Evolutionary conservation across 1,139 yeast genomes (phyloP), one percentile per base, ranked within the genome.

Genomic region (Magnusiomyces magnusii): DNA sequence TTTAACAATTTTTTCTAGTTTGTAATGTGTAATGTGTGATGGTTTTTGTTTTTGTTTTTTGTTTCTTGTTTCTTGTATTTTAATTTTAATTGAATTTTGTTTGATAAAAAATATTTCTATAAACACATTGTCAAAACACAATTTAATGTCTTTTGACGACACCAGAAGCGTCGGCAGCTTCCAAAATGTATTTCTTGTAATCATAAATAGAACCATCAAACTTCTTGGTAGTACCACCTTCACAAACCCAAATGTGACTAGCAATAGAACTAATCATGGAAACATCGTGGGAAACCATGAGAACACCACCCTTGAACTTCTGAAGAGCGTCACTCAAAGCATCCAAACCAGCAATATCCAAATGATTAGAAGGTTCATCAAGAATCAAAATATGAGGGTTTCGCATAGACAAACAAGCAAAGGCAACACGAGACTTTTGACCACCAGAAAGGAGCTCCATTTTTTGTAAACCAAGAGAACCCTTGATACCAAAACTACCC

Each of bases 311-410:
- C 70, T 89, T 82, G 79, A 92, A 93, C 63, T 83, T 84, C 65
- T 80, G 84, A 69, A 93, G 79, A 0, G 98, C 98, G 50, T 87
- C 95, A 7, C 95, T 86, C 64, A 93, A 80, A 0, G 99, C 98
- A 73, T 93, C 99, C 69, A 93, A 79, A 82, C 98, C 99, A 57
- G 95, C 88, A 19, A 97, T 92, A 86, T 93, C 99, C 81, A 93
- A 84, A 75, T 93, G 99, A 77, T 93, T 93, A 13, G 98, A 90
- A 75, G 99, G 99, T 80, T 95, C 99, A 78, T 93, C 99, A 66
- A 93, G 78, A 70, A 93, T 84, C 68, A 93, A 79, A 54, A 93
- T 84, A 71, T 93, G 99, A n/a, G 99, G 99, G 64, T 86, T 87
- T 64, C 82, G 82, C 69, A 93, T 78, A 75, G 98, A 91, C 65